Evolutionary conservation across 306 rosid species (phyloP).

Genomic region (Ormosia semicastrata): DNA sequence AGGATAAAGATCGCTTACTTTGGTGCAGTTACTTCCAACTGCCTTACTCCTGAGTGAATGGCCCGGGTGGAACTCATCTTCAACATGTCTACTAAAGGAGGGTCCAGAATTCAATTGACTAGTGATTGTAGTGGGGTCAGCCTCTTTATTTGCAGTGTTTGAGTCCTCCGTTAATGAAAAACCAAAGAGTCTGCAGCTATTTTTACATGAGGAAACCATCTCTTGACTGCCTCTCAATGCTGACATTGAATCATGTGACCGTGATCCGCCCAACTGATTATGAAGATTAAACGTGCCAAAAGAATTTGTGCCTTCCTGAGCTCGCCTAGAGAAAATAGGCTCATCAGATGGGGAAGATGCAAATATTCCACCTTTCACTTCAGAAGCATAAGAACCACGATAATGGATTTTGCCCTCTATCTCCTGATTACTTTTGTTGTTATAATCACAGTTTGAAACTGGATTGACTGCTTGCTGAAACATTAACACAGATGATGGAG

Average conservation of each 20-base stretch:
- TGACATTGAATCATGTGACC: conserved; percentile 26
- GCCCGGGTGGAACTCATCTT: conserved; percentile 51
- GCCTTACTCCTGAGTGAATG: conserved; percentile 52
- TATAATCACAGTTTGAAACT: conserved; percentile 37
- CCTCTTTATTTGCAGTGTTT: conserved; percentile 43
- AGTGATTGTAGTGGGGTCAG: conserved; percentile 37
- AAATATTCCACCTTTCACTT: conserved; percentile 42
- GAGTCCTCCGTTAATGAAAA: conserved; percentile 76
- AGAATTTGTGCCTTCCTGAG: conserved; percentile 31
- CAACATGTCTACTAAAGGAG: conserved; percentile 50
- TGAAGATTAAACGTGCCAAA: conserved; percentile 13
- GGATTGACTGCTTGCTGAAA: conserved; percentile 79
- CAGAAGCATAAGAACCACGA: conserved; percentile 26
- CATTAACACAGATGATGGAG: conserved; percentile 95
- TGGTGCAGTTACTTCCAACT: conserved; percentile 54
- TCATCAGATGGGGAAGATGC: conserved; percentile 26
- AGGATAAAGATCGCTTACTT: conserved; percentile 51
- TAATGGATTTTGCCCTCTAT: conserved; percentile 34
- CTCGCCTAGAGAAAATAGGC: conserved; percentile 25
- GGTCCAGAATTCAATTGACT: conserved; percentile 51
- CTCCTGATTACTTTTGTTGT: conserved; percentile 15
- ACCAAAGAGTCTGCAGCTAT: conserved; percentile 90
- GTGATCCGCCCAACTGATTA: conserved; percentile 34
- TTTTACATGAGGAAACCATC: conserved; percentile 56
- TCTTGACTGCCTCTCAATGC: conserved; percentile 49